phyloP scores from a whole-genome alignment of 2,329 filamentous ascomycete species.

The Xylariaceae sp. region DNA sequence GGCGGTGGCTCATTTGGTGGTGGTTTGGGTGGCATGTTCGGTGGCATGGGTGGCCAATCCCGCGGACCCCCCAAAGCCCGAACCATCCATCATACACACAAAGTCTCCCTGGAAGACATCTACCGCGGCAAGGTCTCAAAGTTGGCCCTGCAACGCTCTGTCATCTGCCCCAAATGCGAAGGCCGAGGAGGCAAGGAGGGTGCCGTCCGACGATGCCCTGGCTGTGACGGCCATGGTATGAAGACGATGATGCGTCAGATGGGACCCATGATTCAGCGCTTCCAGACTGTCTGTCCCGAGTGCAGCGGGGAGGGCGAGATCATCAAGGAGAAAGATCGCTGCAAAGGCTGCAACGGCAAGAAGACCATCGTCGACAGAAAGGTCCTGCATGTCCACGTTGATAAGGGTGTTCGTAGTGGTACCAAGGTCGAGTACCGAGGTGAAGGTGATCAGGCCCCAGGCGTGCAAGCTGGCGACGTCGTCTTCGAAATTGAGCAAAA shows the following conservation, averaged over 20 bases:
- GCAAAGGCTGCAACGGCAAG: constrained; percentile 95
- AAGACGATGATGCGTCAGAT: constrained; percentile 99
- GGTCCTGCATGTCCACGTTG: constrained; percentile 96
- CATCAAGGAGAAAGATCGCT: constrained; percentile 94
- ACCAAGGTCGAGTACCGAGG: constrained; percentile 97
- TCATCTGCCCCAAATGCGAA: constrained; percentile 93
- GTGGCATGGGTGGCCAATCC: constrained; percentile 69
- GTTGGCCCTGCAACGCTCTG: constrained; percentile 91
- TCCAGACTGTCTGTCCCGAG: constrained; percentile 98
- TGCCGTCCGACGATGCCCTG: constrained; percentile 86
- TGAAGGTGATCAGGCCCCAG: constrained; percentile 93
- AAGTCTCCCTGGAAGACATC: constrained; percentile 95
- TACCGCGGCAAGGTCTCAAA: constrained; percentile 98
- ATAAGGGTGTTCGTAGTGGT: constrained; percentile 87
- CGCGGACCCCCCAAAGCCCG: constrained; percentile 82
- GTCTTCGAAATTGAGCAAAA: constrained; percentile 99
- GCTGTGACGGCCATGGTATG: constrained; percentile 93
- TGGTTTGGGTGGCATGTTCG: constrained; percentile 75
- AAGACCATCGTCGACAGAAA: constrained; percentile 98
- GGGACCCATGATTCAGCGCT: constrained; percentile 99
- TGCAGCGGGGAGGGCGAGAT: constrained; percentile 97
- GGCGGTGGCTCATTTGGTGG: constrained; percentile 68
- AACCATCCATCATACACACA: constrained; percentile 97
- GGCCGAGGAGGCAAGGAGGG: constrained; percentile 96
- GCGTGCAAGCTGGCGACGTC: constrained; percentile 89